Base-by-base conservation (phyloP, 805 yeast species). In the Kurtzmaniella cleridarum region DNA sequence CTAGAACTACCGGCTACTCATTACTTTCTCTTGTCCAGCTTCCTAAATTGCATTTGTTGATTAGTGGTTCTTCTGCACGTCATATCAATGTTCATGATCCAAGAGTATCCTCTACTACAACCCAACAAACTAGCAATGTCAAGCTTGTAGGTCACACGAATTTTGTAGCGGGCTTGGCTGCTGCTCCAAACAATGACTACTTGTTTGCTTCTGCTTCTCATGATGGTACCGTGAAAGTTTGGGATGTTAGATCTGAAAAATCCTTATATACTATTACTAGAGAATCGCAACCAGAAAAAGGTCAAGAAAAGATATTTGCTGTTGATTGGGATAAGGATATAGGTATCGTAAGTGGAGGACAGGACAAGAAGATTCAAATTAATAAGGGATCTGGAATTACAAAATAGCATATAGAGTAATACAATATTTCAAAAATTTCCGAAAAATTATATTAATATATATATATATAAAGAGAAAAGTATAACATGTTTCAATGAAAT, bases 11-110 rank as follows among this genome's bases (percentile, higher is more conserved):
- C 0, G 84, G 90, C 11, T 90, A 77, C 60, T 82, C 98, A 9
- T 71, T 93, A 46, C 71, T 90, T 33, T 85, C 96, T 0, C 62
- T 90, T 23, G 69, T 80, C 24, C 81, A 81, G 48, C 68, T 93
- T 44, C 78, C 85, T 5, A 70, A 76, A 36, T 66, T 81, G 38
- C 77, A 85, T 45, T 67, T 93, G 40, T 64, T 93, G 24, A 95
- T 90, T 7, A 78, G 91, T 41, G 98, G 98, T n/a, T 88, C 97
- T 1, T 83, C 96, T 10, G 97, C 97, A n/a, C 83, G 98, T 62
- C 98, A 93, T 62, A 90, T 93, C 46, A 82, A 89, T 39, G 70
- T 93, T 44, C 95, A 88, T 55, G 98, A 93, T 59, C 97, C 98
- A 33, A 77, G 98, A 57, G 61, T 78, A 1, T 71, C 82, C 2